A percentile compares a stretch with the other conserved stretches of the same genome.
These are phyloP conservation scores for Keithomyces neogunnii DNA, from an alignment of 2,329 filamentous ascomycete species.

Conservation along the genomic window DNA sequence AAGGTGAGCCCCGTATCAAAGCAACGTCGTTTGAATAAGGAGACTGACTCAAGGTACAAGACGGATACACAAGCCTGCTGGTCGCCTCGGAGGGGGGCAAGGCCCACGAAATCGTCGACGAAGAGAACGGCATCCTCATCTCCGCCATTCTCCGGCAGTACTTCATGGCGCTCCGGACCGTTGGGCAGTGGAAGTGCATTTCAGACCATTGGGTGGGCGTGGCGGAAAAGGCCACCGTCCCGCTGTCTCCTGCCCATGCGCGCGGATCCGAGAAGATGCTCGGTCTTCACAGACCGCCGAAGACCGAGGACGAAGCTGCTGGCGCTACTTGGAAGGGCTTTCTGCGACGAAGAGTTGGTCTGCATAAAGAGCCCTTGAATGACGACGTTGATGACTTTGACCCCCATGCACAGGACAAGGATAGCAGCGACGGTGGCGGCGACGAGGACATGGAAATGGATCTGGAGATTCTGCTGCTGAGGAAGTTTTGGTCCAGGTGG, in stretches of 20 bases:
- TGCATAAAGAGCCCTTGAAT: slow-evolving; percentile 23
- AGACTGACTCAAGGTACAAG: slow-evolving; percentile 24
- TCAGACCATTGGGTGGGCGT: slow-evolving; percentile 61
- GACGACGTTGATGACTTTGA: slow-evolving; percentile 36
- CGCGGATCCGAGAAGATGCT: slow-evolving; percentile 27
- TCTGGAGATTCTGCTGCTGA: slow-evolving; percentile 53
- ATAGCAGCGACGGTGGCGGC: slow-evolving; percentile 13
- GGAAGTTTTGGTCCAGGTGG: slow-evolving; percentile 66
- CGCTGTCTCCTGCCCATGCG: slow-evolving; percentile 12
- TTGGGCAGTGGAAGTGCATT: slow-evolving; percentile 72
- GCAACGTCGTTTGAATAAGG: background rate
- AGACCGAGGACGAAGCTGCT: slow-evolving; percentile 10
- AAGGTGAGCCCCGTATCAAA: slow-evolving; percentile 30
- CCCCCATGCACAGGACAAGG: slow-evolving; percentile 14
- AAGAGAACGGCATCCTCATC: slow-evolving; percentile 82
- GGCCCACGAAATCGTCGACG: slow-evolving; percentile 70
- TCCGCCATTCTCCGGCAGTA: slow-evolving; percentile 83
- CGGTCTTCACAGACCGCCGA: slow-evolving; percentile 11
- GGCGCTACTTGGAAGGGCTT: slow-evolving; percentile 27
- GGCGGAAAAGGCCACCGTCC: slow-evolving; percentile 48
- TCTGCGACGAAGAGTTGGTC: slow-evolving; percentile 24
- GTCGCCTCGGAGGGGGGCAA: slow-evolving; percentile 66
- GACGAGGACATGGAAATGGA: slow-evolving; percentile 35
- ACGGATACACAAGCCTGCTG: slow-evolving; percentile 73
- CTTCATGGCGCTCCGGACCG: slow-evolving; percentile 75